Percentiles rank a stretch among this genome's conserved stretches.
These are phyloP conservation scores for Aspergillus bertholletiae DNA, from an alignment of 495 filamentous ascomycete species.

Conservation along the genomic window DNA sequence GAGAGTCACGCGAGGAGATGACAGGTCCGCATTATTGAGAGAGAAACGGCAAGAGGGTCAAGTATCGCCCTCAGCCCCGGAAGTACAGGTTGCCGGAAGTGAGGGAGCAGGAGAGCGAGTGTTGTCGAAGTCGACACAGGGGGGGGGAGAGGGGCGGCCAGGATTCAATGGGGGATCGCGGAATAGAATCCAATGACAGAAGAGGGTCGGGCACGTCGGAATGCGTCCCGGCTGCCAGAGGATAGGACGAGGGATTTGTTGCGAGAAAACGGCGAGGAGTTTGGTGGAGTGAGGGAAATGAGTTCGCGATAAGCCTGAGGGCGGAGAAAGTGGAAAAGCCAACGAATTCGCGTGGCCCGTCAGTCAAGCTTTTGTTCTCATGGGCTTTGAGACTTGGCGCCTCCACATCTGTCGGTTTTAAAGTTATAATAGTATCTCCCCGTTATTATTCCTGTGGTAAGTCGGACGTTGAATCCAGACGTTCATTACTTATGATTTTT, in stretches of 20 bases:
- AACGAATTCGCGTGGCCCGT: conserved; percentile 1
- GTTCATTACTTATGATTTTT: too few relatives aligned
- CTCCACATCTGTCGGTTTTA: conserved; percentile 10
- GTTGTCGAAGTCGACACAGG: too few relatives aligned
- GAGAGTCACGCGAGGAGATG: conserved; percentile 26
- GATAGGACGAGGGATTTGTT: too few relatives aligned
- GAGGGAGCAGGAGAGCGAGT: conserved; percentile 1
- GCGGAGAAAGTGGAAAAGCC: not conserved
- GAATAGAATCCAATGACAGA: conserved; percentile 11
- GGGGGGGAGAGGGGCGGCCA: conserved; percentile 6
- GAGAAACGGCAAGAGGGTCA: not conserved
- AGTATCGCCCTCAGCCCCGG: not conserved
- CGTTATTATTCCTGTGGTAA: too few relatives aligned
- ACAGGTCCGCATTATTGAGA: conserved; percentile 35
- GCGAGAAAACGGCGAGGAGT: too few relatives aligned
- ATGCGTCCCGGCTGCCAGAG: too few relatives aligned
- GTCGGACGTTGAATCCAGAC: too few relatives aligned
- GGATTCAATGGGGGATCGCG: conserved; percentile 5
- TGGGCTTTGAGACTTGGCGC: conserved; percentile 12
- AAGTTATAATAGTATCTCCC: not conserved
- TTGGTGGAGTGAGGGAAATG: not conserved
- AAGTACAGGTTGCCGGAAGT: conserved; percentile 1
- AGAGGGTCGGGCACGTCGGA: conserved; percentile 7
- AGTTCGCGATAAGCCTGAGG: not conserved
- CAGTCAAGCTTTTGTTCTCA: not conserved